phyloP scores from a whole-genome alignment of 2,329 filamentous ascomycete species.

The Aspergillus sp. region DNA sequence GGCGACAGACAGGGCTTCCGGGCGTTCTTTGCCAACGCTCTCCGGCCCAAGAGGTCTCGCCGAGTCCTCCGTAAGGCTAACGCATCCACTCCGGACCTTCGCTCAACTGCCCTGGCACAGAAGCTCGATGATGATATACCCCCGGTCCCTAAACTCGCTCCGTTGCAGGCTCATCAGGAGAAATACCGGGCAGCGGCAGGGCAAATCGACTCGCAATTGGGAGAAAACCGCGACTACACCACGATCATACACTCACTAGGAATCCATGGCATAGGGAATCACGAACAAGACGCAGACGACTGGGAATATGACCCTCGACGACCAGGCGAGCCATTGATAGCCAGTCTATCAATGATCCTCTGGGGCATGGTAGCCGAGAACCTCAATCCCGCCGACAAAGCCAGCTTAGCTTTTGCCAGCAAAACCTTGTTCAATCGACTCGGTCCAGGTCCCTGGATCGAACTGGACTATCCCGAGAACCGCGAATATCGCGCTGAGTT shows the following conservation, averaged over 20 bases:
- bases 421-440: slow-evolving; percentile 42
- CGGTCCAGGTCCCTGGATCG: slow-evolving; percentile 34
- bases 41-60: slow-evolving; percentile 31
- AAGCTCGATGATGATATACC: slow-evolving; percentile 19
- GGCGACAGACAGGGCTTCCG: slow-evolving; percentile 24
- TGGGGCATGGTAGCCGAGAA: slow-evolving; percentile 42
- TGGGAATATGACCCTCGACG: slow-evolving; percentile 17
- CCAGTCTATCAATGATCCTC: slow-evolving; percentile 38
- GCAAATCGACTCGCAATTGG: slow-evolving; percentile 29
- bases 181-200: slow-evolving; percentile 25
- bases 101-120: slow-evolving; percentile 13
- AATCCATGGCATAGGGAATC: slow-evolving; percentile 23
- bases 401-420: slow-evolving; percentile 44
- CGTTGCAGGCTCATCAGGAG: slow-evolving; percentile 27
- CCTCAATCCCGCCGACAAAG: slow-evolving; percentile 41
- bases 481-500: slow-evolving; percentile 44
- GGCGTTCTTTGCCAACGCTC: slow-evolving; percentile 22
- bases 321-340: slow-evolving; percentile 38
- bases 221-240: slow-evolving; percentile 31
- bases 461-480: slow-evolving; percentile 39
- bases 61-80: slow-evolving; percentile 29
- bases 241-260: slow-evolving; percentile 31
- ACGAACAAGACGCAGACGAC: slow-evolving; percentile 7
- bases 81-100: slow-evolving; percentile 24
- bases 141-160: slow-evolving; percentile 25